phyloP scores from a whole-genome alignment of 2,329 filamentous ascomycete species.

The Kalaharituber pfeilii region DNA sequence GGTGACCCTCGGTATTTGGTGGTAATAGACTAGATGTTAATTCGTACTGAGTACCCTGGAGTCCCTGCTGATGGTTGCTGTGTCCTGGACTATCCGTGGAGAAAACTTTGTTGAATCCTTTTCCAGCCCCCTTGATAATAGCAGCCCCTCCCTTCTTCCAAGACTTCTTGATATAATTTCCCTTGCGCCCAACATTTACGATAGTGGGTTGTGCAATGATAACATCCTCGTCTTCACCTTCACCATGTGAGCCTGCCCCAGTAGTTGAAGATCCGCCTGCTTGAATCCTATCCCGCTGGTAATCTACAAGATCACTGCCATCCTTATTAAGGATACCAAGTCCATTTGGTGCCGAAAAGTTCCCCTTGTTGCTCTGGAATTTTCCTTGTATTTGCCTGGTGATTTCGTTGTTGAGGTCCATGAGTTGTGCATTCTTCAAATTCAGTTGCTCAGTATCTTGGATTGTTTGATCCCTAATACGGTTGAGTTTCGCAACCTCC shows the following conservation, averaged over 20 bases:
- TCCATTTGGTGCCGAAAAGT: constrained; percentile 34
- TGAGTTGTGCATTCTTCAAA: constrained; percentile 82
- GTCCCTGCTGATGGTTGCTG: constrained; percentile 33
- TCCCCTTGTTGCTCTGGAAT: constrained; percentile 60
- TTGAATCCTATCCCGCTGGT: constrained; percentile 28
- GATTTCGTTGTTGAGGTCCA: constrained; percentile 87
- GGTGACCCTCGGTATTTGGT: constrained; percentile 2
- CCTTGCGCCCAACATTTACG: background rate
- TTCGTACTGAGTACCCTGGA: constrained; percentile 50
- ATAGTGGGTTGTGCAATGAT: constrained; percentile 47
- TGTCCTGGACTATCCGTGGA: constrained; percentile 41
- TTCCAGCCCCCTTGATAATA: constrained; percentile 82
- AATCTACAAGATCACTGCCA: constrained; percentile 22
- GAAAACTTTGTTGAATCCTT: constrained; percentile 85
- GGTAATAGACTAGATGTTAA: constrained; percentile 30
- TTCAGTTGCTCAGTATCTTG: constrained; percentile 92
- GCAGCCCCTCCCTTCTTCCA: constrained; percentile 96
- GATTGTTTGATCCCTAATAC: constrained; percentile 80
- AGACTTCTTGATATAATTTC: constrained; percentile 51
- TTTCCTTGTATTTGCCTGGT: constrained; percentile 86
- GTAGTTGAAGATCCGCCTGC: constrained; percentile 19
- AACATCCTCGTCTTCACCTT: constrained; percentile 45
- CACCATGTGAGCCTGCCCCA: constrained; percentile 19
- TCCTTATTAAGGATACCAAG: constrained; percentile 42
- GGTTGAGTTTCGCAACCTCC: constrained; percentile 64